Evolutionary conservation across 2,329 filamentous ascomycete species (phyloP).

Genomic region (Ophiognomonia clavigignenti-juglandacearum): DNA sequence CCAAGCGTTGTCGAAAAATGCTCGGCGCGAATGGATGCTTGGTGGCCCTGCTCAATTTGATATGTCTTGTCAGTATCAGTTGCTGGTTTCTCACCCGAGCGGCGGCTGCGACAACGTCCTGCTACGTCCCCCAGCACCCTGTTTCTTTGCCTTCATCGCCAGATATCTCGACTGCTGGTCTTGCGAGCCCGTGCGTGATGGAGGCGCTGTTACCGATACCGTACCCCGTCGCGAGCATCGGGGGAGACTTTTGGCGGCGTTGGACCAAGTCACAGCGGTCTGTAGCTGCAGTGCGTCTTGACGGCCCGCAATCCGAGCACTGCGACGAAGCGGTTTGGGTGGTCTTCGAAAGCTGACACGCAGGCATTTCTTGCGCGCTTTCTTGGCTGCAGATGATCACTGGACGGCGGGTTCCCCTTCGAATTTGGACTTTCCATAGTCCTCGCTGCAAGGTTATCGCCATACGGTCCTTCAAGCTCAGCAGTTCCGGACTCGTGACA

Average conservation of each 20-base stretch:
- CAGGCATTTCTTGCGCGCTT: neutral
- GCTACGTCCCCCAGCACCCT: neutral
- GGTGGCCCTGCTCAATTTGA: too few species aligned
- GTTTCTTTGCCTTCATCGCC: neutral
- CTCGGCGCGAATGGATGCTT: too few species aligned
- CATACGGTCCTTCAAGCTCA: neutral
- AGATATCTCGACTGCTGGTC: neutral
- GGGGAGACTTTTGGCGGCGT: neutral
- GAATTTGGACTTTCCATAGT: neutral
- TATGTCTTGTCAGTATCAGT: too few species aligned
- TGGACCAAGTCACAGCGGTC: neutral
- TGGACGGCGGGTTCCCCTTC: neutral
- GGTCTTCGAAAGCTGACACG: neutral
- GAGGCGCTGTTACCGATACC: neutral
- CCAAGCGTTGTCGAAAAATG: too few species aligned
- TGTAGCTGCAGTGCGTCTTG: neutral
- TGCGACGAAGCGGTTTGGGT: conserved; percentile 1
- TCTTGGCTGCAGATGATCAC: neutral
- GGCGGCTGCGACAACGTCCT: too few species aligned
- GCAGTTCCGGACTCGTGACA: neutral
- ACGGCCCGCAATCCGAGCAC: neutral
- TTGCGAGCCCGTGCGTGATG: neutral
- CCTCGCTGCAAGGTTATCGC: neutral
- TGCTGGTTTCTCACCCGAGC: too few species aligned
- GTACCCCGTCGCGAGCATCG: neutral